These are phyloP conservation scores for Coniosporium tulheliwenetii DNA, from an alignment of 2,329 filamentous ascomycete species.

Conservation along the genomic window DNA sequence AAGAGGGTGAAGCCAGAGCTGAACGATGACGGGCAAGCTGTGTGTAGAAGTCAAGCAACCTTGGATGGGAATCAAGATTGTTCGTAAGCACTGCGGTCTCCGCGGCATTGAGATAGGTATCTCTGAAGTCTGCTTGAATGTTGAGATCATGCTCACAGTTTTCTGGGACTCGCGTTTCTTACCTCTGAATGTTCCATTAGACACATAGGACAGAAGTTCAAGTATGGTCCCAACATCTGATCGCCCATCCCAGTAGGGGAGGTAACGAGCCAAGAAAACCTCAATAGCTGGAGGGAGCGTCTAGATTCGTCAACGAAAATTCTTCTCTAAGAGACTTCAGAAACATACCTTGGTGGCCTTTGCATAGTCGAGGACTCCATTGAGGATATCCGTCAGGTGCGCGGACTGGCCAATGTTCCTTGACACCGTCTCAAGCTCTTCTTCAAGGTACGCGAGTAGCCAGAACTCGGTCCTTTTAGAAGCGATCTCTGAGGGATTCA, in stretches of 20 bases:
- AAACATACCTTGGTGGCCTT: conserved; percentile 17
- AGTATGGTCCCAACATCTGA: conserved; percentile 28
- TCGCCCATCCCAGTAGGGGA: conserved; percentile 20
- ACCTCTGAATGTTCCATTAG: conserved; percentile 43
- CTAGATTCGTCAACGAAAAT: conserved; percentile 7
- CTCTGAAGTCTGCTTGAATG: conserved; percentile 18
- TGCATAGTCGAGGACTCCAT: conserved; percentile 16
- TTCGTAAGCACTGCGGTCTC: conserved; percentile 24
- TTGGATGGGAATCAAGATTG: conserved; percentile 34
- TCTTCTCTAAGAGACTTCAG: not conserved
- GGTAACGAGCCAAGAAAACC: conserved; percentile 18
- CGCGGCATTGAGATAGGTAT: conserved; percentile 19
- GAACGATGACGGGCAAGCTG: conserved; percentile 43
- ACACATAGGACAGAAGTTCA: conserved; percentile 39
- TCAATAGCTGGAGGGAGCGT: conserved; percentile 13
- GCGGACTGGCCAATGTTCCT: conserved; percentile 7
- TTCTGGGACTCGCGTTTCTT: conserved; percentile 11
- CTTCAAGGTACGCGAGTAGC: conserved; percentile 20
- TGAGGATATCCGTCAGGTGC: conserved; percentile 15
- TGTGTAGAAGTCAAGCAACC: conserved; percentile 53
- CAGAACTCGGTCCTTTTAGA: conserved; percentile 18
- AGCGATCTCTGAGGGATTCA: conserved; percentile 21
- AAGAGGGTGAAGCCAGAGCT: conserved; percentile 12
- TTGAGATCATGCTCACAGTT: not conserved
- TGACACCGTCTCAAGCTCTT: conserved; percentile 13